phyloP scores from a whole-genome alignment of 208 protist species.

The Trypanosoma brucei region DNA sequence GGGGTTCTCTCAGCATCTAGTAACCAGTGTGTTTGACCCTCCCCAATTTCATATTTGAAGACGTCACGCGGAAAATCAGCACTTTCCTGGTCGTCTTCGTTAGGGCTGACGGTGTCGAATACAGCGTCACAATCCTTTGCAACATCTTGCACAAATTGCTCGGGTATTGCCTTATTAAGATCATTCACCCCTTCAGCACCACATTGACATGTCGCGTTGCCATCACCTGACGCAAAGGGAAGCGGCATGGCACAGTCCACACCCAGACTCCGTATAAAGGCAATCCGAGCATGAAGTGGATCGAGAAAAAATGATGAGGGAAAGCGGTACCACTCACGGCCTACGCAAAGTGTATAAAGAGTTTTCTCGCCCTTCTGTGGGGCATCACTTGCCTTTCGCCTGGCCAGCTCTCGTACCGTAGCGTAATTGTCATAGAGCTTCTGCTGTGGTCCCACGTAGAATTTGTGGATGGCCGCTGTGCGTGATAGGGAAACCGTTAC shows the following conservation, averaged over 20 bases:
- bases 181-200: slow-evolving; percentile 41
- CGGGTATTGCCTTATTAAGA: slow-evolving; percentile 36
- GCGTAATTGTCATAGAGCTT: slow-evolving; percentile 54
- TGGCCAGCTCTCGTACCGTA: slow-evolving; percentile 36
- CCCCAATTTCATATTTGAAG: slow-evolving; percentile 16
- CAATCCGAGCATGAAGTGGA: slow-evolving; percentile 22
- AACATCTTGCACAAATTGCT: slow-evolving; percentile 46
- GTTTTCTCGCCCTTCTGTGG: neutral
- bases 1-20: slow-evolving; percentile 51
- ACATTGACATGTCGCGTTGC: slow-evolving; percentile 33
- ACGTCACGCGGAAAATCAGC: slow-evolving; percentile 15
- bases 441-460: slow-evolving; percentile 74
- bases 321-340: slow-evolving; percentile 94
- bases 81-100: neutral
- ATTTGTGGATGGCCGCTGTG: slow-evolving; percentile 52
- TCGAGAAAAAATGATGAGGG: slow-evolving; percentile 91
- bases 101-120: slow-evolving; percentile 34
- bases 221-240: slow-evolving; percentile 21
- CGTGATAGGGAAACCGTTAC: slow-evolving; percentile 54
- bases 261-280: slow-evolving; percentile 33
- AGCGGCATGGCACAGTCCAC: slow-evolving; percentile 42
- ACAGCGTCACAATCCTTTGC: slow-evolving; percentile 40
- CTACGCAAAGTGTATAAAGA: slow-evolving; percentile 80
- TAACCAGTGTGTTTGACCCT: slow-evolving; percentile 21
- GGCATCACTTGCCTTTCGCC: slow-evolving; percentile 11